Evolutionary conservation across 2,329 filamentous ascomycete species (phyloP), one percentile per base, ranked within the genome.

Genomic region (Juglanconis juglandina): DNA sequence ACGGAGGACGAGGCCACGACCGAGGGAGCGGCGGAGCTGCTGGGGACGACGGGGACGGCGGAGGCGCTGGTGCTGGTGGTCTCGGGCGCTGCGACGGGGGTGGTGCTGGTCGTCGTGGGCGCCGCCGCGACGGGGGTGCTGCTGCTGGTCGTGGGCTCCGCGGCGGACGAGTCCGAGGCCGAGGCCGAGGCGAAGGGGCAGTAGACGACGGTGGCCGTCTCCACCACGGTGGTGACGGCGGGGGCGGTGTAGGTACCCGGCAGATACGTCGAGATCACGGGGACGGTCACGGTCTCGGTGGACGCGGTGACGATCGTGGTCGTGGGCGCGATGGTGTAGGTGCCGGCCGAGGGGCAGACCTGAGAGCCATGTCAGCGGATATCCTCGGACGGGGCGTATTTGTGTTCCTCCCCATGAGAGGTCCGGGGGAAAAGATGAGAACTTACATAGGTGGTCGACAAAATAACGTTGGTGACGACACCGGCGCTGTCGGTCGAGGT

Each of bases 171-270:
- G 33, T 75, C 69, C 61, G 75, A 72, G 53, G 75, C 69, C 61
- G 75, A 72, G 53, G 74, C 71, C 62, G 77, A 79, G 68, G 79
- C 79, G 76, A 83, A 89, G 64, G 90, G 89, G 84, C 89, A 92
- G 79, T 86, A 82, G 68, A 89, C 81, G 68, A 90, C 85, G 68
- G 81, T 84, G 74, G 82, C 80, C 65, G 87, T 90, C 66, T 85
- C 88, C 68, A 90, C 79, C 65, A 88, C 92, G 65, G 89, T 83
- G 56, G 84, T 81, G 68, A 84, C 78, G 72, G 85, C 83, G 54
- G 87, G 82, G 69, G 86, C 84, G 66, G 86, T 88, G 83, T 92
- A 93, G 69, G 86, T 90, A 66, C 89, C 90, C 55, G 89, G 87
- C 62, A 76, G 76, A 75, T 86, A 86, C 68, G 79, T 84, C 65